Base-by-base conservation (phyloP, 1,284 basidiomycete species). In the Bjerkandera adusta region DNA sequence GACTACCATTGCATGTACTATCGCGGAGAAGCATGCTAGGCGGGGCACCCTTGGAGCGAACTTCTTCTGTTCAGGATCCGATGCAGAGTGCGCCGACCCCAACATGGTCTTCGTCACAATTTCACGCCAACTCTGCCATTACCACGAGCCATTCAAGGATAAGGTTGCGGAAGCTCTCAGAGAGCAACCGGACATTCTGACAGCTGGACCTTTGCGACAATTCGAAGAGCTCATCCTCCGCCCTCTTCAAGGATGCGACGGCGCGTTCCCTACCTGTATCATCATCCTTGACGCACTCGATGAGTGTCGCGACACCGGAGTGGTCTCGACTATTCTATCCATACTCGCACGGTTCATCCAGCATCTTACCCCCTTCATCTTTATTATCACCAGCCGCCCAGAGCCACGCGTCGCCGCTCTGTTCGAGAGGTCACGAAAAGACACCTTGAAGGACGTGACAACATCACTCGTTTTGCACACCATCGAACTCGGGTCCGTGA, bases 41-140 rank as follows among this genome's bases (percentile, higher is more conserved):
- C 13, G 26, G 18, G 15, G 18, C 20, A 18, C n/a, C 18, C 57
- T 61, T 4, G 58, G 54, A 24, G 62, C 57, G 4, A 58, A 48
- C 49, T 63, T 59, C 52, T 64, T 63, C 42, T 60, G 53, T 48
- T 54, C 55, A 15, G 52, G 55, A 22, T 26, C 36, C 18, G 44
- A 51, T 15, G 30, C 27, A 7, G 49, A 44, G 12, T 41, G 48
- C 3, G 29, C 43, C 8, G 49, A 62, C 15, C 39, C 54, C 16
- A 44, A 33, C 22, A 36, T 25, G 24, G 55, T 64, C 26, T 45
- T 65, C 33, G 57, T 61, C 2, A 58, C 63, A 12, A 40, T 64
- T 10, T 57, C 63, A 11, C 59, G 48, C 36, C 53, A 58, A 35
- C 54, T 65, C 18, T n/a, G 8, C 18, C 7, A 6, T 8, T 5